phyloP scores from a whole-genome alignment of 2,329 filamentous ascomycete species.

The Dothiorella sarmentorum region DNA sequence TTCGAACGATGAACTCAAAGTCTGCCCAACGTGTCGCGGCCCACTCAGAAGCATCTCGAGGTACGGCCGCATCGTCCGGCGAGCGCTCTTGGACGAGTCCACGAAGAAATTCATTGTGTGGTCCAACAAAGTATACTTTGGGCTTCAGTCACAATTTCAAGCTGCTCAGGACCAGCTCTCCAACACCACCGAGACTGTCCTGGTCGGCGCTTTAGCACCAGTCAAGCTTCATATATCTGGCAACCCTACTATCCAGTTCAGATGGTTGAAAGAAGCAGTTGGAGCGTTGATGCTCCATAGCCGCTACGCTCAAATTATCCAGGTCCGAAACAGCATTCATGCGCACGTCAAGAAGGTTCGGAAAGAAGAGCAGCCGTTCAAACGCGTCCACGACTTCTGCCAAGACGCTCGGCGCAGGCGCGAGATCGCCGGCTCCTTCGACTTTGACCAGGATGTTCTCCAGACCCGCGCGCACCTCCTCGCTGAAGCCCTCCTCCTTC shows the following conservation, averaged over 20 bases:
- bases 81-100: slow-evolving; percentile 59
- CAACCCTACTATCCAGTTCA: not conserved
- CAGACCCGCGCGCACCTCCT: slow-evolving; percentile 38
- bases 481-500: slow-evolving; percentile 45
- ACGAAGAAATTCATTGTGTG: slow-evolving; percentile 63
- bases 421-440: slow-evolving; percentile 29
- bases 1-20: slow-evolving; percentile 43
- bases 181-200: slow-evolving; percentile 11
- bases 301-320: slow-evolving; percentile 21
- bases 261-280: not conserved
- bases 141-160: slow-evolving; percentile 7
- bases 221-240: not conserved
- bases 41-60: slow-evolving; percentile 56
- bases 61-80: slow-evolving; percentile 61
- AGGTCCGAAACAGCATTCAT: slow-evolving; percentile 24
- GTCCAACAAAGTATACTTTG: slow-evolving; percentile 43
- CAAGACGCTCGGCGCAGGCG: slow-evolving; percentile 38
- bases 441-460: slow-evolving; percentile 25
- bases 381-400: slow-evolving; percentile 47
- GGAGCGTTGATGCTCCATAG: not conserved
- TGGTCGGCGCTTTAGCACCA: not conserved
- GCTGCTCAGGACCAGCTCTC: slow-evolving; percentile 19
- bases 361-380: slow-evolving; percentile 50
- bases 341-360: slow-evolving; percentile 31
- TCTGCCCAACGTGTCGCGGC: slow-evolving; percentile 59